Base-by-base conservation (phyloP, 192 early-diverging fungal species). In the Haplosporangium gracile region DNA sequence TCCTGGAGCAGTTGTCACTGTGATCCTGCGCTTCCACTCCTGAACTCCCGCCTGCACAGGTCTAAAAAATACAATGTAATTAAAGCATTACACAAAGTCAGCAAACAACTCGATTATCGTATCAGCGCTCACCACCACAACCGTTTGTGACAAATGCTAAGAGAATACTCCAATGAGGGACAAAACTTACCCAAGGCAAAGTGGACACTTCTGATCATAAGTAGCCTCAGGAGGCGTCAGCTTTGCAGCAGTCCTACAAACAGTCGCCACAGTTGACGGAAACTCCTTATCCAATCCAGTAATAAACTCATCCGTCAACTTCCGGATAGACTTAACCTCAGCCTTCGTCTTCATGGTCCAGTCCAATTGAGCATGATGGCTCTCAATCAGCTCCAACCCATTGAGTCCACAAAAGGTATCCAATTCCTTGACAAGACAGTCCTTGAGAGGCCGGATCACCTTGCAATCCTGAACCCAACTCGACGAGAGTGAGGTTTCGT, bases 191-290 rank as follows among this genome's bases (percentile, higher is more conserved):
- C 86, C 93, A 70, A 83, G 90, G 88, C 96, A 97, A 24, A 92
- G 85, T 26, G 91, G 90, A 89, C 91, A 97, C 38, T 85, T 90
- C 43, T 84, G 78, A 1, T 82, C 45, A 5, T 88, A 89, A n/a
- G 85, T 82, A 18, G 89, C 90, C 36, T 90, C 89, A 9, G 88
- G 89, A 24, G 93, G 89, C 72, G 92, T 92, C 39, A 97, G 84
- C 80, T 97, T 97, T 40, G 91, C 90, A 42, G 93, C 95, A 0
- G 97, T 98, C 49, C 96, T 90, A 40, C 93, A 91, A 15, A 98
- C 93, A 1, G 97, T 98, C 39, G 93, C 93, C 6, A 95, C 95
- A 2, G 96, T 97, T 11, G 97, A 96, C 3, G 95, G 93, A 82
- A 97, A 98, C 70, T 95, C 95, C 11, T 89, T 89, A 69, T 97